phyloP scores from a whole-genome alignment of 2,329 filamentous ascomycete species.

The Paraphaeosphaeria sporulosa region DNA sequence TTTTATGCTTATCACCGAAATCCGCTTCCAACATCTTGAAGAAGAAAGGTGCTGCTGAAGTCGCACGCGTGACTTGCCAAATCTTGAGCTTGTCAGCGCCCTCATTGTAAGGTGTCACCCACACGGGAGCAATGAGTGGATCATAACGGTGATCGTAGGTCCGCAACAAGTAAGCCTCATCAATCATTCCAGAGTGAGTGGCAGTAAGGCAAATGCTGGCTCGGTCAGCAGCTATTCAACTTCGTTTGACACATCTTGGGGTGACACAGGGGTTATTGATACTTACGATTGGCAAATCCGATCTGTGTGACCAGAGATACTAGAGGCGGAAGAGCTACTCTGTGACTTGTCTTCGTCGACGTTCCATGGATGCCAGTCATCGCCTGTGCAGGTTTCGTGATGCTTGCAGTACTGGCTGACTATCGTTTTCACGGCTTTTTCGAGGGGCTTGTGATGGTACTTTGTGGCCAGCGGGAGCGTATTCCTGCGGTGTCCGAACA shows the following conservation, averaged over 20 bases:
- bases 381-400: constrained; percentile 52
- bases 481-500: constrained; percentile 56
- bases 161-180: constrained; percentile 58
- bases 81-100: constrained; percentile 57
- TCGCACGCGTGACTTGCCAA: constrained; percentile 61
- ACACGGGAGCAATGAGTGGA: constrained; percentile 50
- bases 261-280: background rate
- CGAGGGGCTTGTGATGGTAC: constrained; percentile 58
- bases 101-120: constrained; percentile 58
- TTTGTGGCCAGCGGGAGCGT: constrained; percentile 57
- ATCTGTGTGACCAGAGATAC: constrained; percentile 27
- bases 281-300: constrained; percentile 50
- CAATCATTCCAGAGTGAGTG: constrained; percentile 56
- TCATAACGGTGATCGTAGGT: constrained; percentile 58
- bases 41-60: constrained; percentile 61
- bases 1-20: constrained; percentile 46
- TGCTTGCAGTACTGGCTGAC: constrained; percentile 55
- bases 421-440: constrained; percentile 56
- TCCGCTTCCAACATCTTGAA: constrained; percentile 59
- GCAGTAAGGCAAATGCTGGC: constrained; percentile 56
- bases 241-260: background rate
- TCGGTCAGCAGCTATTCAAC: constrained; percentile 2
- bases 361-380: constrained; percentile 56
- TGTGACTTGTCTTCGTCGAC: constrained; percentile 27
- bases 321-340: constrained; percentile 18